These are phyloP conservation scores for Oryza australiensis DNA, from an alignment of 176 grass and related monocot genomes.

Conservation along the genomic window DNA sequence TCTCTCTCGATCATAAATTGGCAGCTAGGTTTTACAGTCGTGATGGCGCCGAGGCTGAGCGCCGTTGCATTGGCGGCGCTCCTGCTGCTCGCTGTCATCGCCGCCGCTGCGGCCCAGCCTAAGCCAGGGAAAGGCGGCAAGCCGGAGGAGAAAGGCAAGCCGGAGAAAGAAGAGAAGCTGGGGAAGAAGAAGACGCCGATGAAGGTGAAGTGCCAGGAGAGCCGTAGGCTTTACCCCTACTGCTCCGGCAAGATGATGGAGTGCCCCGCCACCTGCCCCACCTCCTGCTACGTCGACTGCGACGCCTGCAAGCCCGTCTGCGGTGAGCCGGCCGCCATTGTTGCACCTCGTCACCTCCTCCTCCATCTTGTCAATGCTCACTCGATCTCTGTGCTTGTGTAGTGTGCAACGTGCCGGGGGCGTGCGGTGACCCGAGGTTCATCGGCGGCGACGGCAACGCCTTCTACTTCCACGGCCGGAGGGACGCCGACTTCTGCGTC, in stretches of 20 bases:
- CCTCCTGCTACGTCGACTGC: slow-evolving; percentile 39
- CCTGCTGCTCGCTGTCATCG: neutral
- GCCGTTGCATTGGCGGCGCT: neutral
- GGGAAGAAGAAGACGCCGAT: neutral
- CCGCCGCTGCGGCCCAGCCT: neutral
- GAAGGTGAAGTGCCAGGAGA: slow-evolving; percentile 31
- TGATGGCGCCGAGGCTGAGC: neutral
- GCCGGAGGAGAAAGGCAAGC: neutral
- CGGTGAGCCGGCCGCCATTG: neutral
- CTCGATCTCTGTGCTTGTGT: neutral
- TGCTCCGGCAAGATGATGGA: slow-evolving; percentile 19
- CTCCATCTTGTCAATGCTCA: neutral
- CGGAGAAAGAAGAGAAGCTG: neutral
- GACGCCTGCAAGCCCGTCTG: slow-evolving; percentile 32
- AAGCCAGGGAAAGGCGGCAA: neutral
- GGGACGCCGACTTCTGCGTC: slow-evolving; percentile 53
- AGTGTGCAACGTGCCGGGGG: slow-evolving; percentile 39
- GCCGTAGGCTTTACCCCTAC: neutral
- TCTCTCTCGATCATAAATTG: neutral
- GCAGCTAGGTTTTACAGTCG: neutral
- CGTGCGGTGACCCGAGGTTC: slow-evolving; percentile 55
- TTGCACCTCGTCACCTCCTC: neutral
- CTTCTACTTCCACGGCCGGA: slow-evolving; percentile 58
- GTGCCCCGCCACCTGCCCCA: slow-evolving; percentile 11
- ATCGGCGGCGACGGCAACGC: slow-evolving; percentile 60